A percentile compares a stretch with the other conserved stretches of the same genome.
Conservation (phyloP, 345 rosid species). For the Moricandia moricandioides region DNA sequence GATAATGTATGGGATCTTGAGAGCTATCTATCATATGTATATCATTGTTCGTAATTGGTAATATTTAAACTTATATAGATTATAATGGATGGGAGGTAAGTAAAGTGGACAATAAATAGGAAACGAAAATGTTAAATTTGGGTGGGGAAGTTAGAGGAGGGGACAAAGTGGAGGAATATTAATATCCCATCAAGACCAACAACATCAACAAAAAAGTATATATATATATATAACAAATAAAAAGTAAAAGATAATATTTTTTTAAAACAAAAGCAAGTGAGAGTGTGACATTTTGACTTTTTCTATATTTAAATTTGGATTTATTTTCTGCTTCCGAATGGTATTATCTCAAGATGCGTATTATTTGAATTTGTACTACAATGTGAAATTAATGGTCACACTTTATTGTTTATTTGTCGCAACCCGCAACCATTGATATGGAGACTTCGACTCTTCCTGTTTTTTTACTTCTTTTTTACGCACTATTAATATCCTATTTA, state of each 20-base stretch:
- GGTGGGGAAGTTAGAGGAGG: slow-evolving; percentile 44
- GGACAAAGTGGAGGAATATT: slow-evolving; percentile 98
- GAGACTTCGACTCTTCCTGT: not conserved
- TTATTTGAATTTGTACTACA: slow-evolving; percentile 28
- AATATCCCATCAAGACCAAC: slow-evolving; percentile 72
- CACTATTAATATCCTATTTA: not conserved
- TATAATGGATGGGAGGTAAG: slow-evolving; percentile 10
- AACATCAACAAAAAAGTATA: slow-evolving; percentile 36
- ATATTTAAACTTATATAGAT: not conserved
- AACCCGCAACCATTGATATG: slow-evolving; percentile 11
- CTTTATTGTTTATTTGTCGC: slow-evolving; percentile 4
- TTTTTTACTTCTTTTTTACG: not conserved
- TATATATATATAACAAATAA: slow-evolving; percentile 35
- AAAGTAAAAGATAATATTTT: slow-evolving; percentile 16
- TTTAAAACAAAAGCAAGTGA: slow-evolving; percentile 10
- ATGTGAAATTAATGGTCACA: slow-evolving; percentile 18
- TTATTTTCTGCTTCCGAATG: slow-evolving; percentile 8
- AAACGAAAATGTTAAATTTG: slow-evolving; percentile 19
- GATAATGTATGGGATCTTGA: too few species aligned
- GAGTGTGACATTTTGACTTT: slow-evolving; percentile 38
- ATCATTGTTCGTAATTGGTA: not conserved
- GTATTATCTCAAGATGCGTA: slow-evolving; percentile 21
- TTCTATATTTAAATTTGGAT: slow-evolving; percentile 22
- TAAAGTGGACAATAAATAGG: slow-evolving; percentile 21
- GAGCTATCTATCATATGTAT: not conserved